A percentile compares a stretch with the other conserved stretches of the same genome.
These are phyloP conservation scores for Umbilicus rupestris DNA, from an alignment of 164 flowering plant genomes.

Conservation along the genomic window DNA sequence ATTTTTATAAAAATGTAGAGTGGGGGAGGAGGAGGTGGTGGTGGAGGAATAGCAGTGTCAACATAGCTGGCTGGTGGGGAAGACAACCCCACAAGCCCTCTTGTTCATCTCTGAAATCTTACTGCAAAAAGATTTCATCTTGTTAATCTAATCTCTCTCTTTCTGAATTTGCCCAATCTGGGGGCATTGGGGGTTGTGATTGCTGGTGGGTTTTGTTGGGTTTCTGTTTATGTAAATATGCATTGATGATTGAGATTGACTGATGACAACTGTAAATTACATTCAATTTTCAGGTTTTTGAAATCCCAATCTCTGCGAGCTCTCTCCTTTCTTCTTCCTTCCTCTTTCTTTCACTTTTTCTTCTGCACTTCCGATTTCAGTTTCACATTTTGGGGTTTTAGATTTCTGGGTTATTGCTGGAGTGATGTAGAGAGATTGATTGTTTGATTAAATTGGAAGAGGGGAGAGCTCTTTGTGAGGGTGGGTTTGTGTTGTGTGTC, in stretches of 20 bases:
- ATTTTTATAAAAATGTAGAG: neutral
- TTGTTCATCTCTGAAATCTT: constrained; percentile 1
- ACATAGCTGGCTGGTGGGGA: constrained; percentile 44
- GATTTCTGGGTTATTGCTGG: neutral
- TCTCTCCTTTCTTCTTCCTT: neutral
- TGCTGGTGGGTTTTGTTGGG: constrained; percentile 1
- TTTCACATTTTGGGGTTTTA: neutral
- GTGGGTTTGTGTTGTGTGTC: constrained; percentile 16
- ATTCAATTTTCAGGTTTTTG: neutral
- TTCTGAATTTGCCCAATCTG: neutral
- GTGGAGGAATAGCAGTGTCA: constrained; percentile 22
- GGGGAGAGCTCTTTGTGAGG: constrained; percentile 7
- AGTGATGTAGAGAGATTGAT: neutral
- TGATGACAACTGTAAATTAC: constrained; percentile 4
- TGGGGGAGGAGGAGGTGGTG: neutral
- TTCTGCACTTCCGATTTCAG: neutral
- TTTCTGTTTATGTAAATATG: neutral
- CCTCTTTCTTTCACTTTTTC: constrained; percentile 8
- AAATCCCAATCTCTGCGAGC: neutral
- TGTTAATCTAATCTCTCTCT: neutral
- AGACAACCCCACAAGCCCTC: constrained; percentile 20
- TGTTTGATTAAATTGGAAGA: neutral
- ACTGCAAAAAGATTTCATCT: constrained; percentile 3
- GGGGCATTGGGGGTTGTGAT: neutral
- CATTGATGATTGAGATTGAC: constrained; percentile 3